Conservation (phyloP, 768 basidiomycete genomes). For the Tulasnella sp. region DNA sequence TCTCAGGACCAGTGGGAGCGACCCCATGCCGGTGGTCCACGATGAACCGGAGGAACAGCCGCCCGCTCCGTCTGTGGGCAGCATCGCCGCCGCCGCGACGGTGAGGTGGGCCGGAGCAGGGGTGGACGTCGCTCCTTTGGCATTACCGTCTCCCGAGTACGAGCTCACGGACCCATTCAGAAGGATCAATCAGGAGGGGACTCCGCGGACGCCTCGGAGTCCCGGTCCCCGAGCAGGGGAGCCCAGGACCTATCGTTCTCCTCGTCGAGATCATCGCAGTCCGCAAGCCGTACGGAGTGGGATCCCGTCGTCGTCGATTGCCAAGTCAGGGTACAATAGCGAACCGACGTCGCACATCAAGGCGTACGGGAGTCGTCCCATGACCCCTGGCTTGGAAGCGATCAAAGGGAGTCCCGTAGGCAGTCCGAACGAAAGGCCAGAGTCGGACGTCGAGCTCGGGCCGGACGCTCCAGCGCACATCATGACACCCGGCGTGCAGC, state of each 20-base stretch:
- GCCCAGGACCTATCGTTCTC: constrained; percentile 30
- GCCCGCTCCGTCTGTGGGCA: background rate
- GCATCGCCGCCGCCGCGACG: constrained; percentile 47
- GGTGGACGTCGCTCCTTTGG: constrained; percentile 74
- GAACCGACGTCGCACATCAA: constrained; percentile 1
- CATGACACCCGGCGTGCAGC: background rate
- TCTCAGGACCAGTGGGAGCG: background rate
- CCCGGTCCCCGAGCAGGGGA: constrained; percentile 23
- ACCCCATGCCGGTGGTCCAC: background rate
- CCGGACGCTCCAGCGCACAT: background rate
- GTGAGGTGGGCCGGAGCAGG: constrained; percentile 78
- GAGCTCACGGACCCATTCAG: constrained; percentile 89
- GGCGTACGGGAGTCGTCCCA: background rate
- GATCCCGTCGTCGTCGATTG: constrained; percentile 23
- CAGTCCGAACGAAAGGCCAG: background rate
- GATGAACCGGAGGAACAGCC: background rate
- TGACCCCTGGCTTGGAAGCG: background rate
- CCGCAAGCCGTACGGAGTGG: constrained; percentile 26
- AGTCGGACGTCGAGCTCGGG: background rate
- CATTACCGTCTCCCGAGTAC: constrained; percentile 81
- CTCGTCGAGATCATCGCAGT: background rate
- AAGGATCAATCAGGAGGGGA: constrained; percentile 41
- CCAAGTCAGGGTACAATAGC: constrained; percentile 23
- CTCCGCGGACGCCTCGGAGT: constrained; percentile 17
- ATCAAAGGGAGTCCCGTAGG: background rate